Percentiles rank a stretch among this genome's conserved stretches.
These are phyloP conservation scores for Cylindrotheca closterium DNA, from an alignment of 108 stramenopile genomes.

Conservation along the genomic window DNA sequence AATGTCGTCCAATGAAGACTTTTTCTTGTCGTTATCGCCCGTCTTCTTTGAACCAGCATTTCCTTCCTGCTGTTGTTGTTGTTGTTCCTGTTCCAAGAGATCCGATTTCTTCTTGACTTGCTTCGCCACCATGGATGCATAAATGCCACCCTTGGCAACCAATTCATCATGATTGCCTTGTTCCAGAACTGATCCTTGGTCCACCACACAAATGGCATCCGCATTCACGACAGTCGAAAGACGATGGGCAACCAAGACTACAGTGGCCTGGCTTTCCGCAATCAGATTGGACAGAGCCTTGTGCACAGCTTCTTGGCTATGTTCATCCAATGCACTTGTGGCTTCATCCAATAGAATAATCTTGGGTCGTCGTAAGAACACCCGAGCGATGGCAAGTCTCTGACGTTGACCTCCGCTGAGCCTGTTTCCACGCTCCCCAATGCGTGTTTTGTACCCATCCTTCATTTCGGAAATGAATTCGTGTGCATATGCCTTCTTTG, in stretches of 20 bases:
- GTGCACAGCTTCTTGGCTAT: constrained; percentile 58
- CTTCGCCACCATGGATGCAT: constrained; percentile 27
- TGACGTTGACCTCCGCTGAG: constrained; percentile 69
- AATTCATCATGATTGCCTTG: constrained; percentile 69
- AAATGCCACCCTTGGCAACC: constrained; percentile 33
- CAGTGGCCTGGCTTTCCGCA: constrained; percentile 13
- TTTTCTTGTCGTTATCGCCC: background rate
- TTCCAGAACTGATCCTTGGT: constrained; percentile 50
- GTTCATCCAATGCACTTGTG: constrained; percentile 77
- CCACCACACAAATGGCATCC: constrained; percentile 36
- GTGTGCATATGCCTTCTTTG: constrained; percentile 54
- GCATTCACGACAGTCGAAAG: constrained; percentile 43
- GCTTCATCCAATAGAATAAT: constrained; percentile 84
- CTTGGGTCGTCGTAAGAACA: constrained; percentile 50
- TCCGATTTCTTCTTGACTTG: constrained; percentile 11
- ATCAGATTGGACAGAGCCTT: constrained; percentile 27
- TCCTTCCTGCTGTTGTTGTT: no score
- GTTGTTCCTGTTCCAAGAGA: constrained; percentile 7
- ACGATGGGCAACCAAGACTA: constrained; percentile 45
- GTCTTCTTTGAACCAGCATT: background rate
- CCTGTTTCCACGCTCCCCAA: constrained; percentile 57
- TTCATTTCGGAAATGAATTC: constrained; percentile 60
- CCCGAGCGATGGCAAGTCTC: constrained; percentile 72
- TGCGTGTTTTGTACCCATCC: constrained; percentile 70
- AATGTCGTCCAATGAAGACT: background rate